Evolutionary conservation across 371 early-diverging fungal species (phyloP).

Genomic region (Mucor lusitanicus): DNA sequence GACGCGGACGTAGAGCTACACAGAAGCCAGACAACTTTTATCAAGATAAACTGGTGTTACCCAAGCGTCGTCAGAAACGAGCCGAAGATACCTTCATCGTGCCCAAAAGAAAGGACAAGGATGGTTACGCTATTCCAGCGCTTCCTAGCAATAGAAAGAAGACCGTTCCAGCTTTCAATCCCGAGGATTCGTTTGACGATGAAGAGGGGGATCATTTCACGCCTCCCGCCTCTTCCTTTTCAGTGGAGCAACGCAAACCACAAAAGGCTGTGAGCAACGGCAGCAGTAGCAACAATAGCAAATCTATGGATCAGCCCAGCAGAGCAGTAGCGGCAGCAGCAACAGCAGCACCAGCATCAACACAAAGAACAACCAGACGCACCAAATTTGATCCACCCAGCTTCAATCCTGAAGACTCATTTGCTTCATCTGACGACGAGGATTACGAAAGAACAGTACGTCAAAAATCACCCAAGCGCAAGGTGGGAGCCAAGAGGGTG

Average conservation of each 20-base stretch:
- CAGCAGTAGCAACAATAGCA: neutral
- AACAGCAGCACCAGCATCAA: neutral
- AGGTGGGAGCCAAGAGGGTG: neutral
- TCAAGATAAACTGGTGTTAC: neutral
- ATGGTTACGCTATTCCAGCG: conserved; percentile 16
- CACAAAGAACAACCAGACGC: neutral
- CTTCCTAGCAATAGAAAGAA: neutral
- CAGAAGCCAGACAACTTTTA: neutral
- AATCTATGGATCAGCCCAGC: neutral
- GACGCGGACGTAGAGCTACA: conserved; percentile 1
- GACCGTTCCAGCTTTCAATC: neutral
- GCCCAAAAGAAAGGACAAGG: conserved; percentile 4
- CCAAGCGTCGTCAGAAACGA: neutral
- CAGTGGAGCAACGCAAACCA: neutral
- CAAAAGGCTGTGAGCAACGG: neutral
- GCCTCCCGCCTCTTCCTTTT: neutral
- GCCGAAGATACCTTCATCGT: neutral
- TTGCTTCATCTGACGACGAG: conserved; percentile 15
- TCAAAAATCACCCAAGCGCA: neutral
- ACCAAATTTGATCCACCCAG: neutral
- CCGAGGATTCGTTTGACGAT: conserved; percentile 11
- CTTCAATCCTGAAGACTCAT: conserved; percentile 19
- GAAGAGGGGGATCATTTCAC: neutral
- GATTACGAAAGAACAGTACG: neutral
- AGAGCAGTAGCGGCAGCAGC: neutral